Conservation (phyloP, 1,139 yeast species). For the Kurtzmaniella quercitrusa region DNA sequence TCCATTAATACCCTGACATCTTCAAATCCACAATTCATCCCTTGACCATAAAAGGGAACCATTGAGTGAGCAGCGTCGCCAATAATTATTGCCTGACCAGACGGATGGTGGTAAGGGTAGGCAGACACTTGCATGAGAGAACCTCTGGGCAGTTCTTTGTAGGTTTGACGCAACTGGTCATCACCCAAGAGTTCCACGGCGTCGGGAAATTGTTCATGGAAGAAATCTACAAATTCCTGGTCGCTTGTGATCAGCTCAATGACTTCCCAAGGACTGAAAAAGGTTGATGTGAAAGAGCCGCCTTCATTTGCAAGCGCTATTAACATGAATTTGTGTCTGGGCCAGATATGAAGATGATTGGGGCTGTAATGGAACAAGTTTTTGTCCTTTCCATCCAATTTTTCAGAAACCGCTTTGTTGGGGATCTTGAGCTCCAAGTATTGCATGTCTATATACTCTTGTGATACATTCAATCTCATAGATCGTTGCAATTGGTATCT, state of each 20-base stretch:
- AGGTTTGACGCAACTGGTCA: conserved; percentile 48
- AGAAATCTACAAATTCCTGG: conserved; percentile 49
- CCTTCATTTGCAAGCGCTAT: conserved; percentile 84
- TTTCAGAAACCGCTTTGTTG: conserved; percentile 27
- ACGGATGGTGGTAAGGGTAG: conserved; percentile 61
- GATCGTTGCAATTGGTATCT: conserved; percentile 65
- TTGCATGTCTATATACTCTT: conserved; percentile 80
- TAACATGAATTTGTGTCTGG: conserved; percentile 79
- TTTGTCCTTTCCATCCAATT: conserved; percentile 7
- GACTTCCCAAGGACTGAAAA: conserved; percentile 75
- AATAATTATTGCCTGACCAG: conserved; percentile 61
- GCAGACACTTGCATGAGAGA: conserved; percentile 67
- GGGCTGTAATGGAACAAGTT: conserved; percentile 52
- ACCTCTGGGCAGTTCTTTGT: conserved; percentile 65
- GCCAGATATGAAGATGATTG: conserved; percentile 91
- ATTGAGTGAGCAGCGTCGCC: conserved; percentile 97
- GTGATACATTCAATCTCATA: conserved; percentile 66
- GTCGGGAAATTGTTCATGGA: conserved; percentile 64
- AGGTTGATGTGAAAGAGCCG: conserved; percentile 86
- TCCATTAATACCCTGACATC: conserved; percentile 70
- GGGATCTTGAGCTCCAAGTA: conserved; percentile 79
- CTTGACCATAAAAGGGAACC: conserved; percentile 98
- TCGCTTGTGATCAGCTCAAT: conserved; percentile 49
- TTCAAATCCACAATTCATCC: conserved; percentile 95
- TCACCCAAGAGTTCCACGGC: conserved; percentile 67